These are phyloP conservation scores for Coemansia sp. DNA, from an alignment of 192 early-diverging fungal genomes.

Conservation along the genomic window DNA sequence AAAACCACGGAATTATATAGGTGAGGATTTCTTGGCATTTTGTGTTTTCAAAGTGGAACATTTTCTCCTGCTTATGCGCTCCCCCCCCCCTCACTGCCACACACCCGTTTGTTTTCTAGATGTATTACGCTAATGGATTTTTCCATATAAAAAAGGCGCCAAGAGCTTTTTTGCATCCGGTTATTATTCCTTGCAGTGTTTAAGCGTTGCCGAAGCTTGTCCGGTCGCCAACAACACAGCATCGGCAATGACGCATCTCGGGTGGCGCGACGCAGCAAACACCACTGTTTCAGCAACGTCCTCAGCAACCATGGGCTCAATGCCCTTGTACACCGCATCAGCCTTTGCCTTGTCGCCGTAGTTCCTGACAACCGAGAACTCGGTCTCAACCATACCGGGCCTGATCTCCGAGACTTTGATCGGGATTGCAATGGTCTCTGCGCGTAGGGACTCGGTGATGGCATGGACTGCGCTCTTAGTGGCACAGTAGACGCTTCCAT, in stretches of 20 bases:
- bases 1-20: background rate
- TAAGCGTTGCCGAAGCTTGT: slow-evolving; percentile 33
- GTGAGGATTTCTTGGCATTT: slow-evolving; percentile 24
- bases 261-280: slow-evolving; percentile 73
- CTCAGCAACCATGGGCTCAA: slow-evolving; percentile 66
- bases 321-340: slow-evolving; percentile 75
- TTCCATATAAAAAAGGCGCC: too few species aligned
- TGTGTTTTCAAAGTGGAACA: background rate
- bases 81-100: too few species aligned
- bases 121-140: too few species aligned
- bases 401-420: slow-evolving; percentile 78
- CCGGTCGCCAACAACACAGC: slow-evolving; percentile 42
- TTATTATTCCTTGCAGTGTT: slow-evolving; percentile 20
- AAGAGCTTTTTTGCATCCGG: too few species aligned
- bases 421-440: slow-evolving; percentile 74
- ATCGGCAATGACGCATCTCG: slow-evolving; percentile 40
- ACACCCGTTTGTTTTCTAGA: too few species aligned
- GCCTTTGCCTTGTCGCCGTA: slow-evolving; percentile 66
- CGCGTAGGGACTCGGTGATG: slow-evolving; percentile 71
- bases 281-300: slow-evolving; percentile 81
- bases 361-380: slow-evolving; percentile 85
- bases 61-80: too few species aligned
- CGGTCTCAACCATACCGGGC: slow-evolving; percentile 88
- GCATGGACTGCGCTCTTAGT: slow-evolving; percentile 84
- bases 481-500: slow-evolving; percentile 82